Base-by-base conservation (phyloP, 768 basidiomycete genomes). In the Psilocybe cyanescens region DNA sequence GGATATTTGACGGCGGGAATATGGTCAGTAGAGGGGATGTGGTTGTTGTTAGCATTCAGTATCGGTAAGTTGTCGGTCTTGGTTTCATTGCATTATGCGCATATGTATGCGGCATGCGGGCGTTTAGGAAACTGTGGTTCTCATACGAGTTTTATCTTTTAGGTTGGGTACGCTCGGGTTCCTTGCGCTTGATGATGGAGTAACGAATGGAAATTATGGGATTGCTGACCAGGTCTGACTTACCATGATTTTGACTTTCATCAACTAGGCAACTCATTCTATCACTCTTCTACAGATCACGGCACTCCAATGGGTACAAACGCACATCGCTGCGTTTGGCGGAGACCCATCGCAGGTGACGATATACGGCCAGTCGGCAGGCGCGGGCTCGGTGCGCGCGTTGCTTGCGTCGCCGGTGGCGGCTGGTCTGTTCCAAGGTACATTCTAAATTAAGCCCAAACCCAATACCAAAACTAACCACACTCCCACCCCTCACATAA, bases 281-380 rank as follows among this genome's bases (percentile, higher is more conserved):
- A 24, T 24, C 24, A 24, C 24, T 44, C 24, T 0, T n/a, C 11
- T 72, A 29, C 63, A 63, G 78, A 72, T 65, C 64, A 79, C 71
- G 3, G 77, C 78, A 33, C 70, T 14, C 2, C 70, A 76, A 61
- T 79, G 78, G 78, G 81, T 87, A 0, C 79, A 82, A 29, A 68
- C 77, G 37, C 77, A 87, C 51, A 86, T 87, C 60, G 69, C 72
- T 1, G 75, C 78, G n/a, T 88, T 88, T 62, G 85, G 85, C 39
- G 86, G 86, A 0, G 86, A 87, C 70, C 81, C 81, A 1, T 68
- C 70, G 8, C 76, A 76, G 1, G 79, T 88, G 50, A 84, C 83
- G 3, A 81, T 87, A 24, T 78, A 79, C 60, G 86, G 86, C 1
- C 79, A 88, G 67, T 83, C 81, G 5, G 84, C 84, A 11, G 85